Percentiles rank a stretch among this genome's conserved stretches.
phyloP scores from a whole-genome alignment of 2,329 filamentous ascomycete species.

The Arthrobotrys megalospora region DNA sequence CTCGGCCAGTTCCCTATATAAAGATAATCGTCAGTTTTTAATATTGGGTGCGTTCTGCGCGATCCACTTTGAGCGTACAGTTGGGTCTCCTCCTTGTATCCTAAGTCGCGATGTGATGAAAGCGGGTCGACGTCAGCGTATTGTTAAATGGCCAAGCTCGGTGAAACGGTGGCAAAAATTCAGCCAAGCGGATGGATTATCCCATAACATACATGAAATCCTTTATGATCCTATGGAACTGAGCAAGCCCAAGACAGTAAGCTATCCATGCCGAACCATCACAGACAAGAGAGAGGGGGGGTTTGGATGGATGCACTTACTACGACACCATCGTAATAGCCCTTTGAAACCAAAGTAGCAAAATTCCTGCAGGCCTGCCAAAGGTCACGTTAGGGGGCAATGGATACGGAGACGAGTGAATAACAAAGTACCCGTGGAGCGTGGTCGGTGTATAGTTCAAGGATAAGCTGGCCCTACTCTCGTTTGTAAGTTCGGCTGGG shows the following conservation, averaged over 20 bases:
- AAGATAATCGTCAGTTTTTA: not conserved
- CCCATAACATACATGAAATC: slow-evolving; percentile 80
- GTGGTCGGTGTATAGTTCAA: slow-evolving; percentile 92
- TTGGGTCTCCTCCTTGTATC: slow-evolving; percentile 85
- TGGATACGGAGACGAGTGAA: slow-evolving; percentile 11
- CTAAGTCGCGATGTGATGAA: slow-evolving; percentile 10
- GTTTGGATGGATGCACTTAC: slow-evolving; percentile 30
- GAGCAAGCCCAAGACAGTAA: not conserved
- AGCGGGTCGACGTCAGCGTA: not conserved
- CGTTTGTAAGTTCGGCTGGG: not conserved
- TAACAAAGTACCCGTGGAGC: slow-evolving; percentile 76
- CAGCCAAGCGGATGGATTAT: not conserved
- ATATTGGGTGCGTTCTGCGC: not conserved
- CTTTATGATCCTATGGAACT: slow-evolving; percentile 93
- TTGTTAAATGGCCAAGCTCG: not conserved
- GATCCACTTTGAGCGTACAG: slow-evolving; percentile 69
- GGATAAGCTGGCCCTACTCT: slow-evolving; percentile 80
- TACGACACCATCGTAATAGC: slow-evolving; percentile 88
- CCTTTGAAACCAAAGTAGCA: slow-evolving; percentile 80
- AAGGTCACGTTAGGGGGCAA: slow-evolving; percentile 10
- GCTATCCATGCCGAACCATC: not conserved
- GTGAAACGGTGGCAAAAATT: not conserved
- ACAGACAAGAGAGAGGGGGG: not conserved
- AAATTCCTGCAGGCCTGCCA: slow-evolving; percentile 87
- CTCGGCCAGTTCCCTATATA: slow-evolving; percentile 79